Evolutionary conservation across 1,284 basidiomycete species (phyloP), one percentile per base, ranked within the genome.

Genomic region (Microbotryum scabiosae): DNA sequence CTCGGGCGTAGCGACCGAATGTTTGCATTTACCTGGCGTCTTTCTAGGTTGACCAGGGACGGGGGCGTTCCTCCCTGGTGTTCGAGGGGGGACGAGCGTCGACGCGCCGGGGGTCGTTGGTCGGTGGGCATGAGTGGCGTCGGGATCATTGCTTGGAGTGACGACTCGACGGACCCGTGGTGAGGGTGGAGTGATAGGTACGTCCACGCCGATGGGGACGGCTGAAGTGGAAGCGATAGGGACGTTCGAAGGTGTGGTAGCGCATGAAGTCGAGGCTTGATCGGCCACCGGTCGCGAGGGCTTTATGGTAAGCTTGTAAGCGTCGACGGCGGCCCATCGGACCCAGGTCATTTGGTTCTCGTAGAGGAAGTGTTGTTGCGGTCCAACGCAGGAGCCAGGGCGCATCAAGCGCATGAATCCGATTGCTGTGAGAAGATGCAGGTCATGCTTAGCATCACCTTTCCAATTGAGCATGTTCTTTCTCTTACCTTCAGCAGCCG

Each of bases 391-490:
- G 45, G 59, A 62, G 9, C 91, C 91, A 0, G 94, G 96, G 48
- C 94, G 84, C 65, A 97, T 86, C 67, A 99, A 88, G 25, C 96
- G 86, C 96, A 98, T 98, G 76, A 92, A 97, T 0, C 88, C 96
- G 64, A 98, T 98, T 10, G 87, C 93, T 67, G 54, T 20, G 9
- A 41, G 51, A n/a, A n/a, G n/a, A n/a, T n/a, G n/a, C n/a, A n/a
- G n/a, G n/a, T n/a, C n/a, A n/a, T n/a, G n/a, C n/a, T n/a, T n/a
- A n/a, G n/a, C n/a, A n/a, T n/a, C n/a, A n/a, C n/a, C n/a, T n/a
- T n/a, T n/a, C n/a, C n/a, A n/a, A n/a, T n/a, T n/a, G n/a, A n/a
- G n/a, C n/a, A n/a, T n/a, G n/a, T n/a, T n/a, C n/a, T n/a, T 21
- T 41, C 2, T 6, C 59, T 28, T 7, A 67, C 66, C 66, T 77